Evolutionary conservation across 331 rosid species (phyloP), one percentile per base, ranked within the genome.

Genomic region (Acacia pycnantha): DNA sequence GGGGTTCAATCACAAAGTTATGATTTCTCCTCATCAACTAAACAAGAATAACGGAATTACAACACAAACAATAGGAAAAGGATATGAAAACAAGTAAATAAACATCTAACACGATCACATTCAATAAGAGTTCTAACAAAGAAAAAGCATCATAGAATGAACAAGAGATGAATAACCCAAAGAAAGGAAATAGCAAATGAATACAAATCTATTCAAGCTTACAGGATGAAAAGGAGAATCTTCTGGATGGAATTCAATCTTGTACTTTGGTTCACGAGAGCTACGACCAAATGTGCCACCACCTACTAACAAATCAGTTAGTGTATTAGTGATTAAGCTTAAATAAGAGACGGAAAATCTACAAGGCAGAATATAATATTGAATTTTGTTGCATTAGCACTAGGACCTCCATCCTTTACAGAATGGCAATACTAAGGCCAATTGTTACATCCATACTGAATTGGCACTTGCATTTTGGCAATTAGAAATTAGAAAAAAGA

Each of bases 261-360:
- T 93, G 92, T 88, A 93, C 80, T 95, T 95, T 8, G 97, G 96
- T 76, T 92, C 98, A 7, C 94, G 98, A 79, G 93, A 91, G 85
- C 92, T 84, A n/a, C 84, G 90, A 77, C 88, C 86, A 82, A 91
- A 89, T 78, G 97, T 62, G 47, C 94, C 91, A 82, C 96, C 99
- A 83, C 96, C 99, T 92, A 87, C 71, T 77, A 43, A 81, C 67
- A 70, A 31, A n/a, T 21, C 24, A 10, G 40, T 6, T 19, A 77
- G n/a, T 44, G 19, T 3, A 15, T 2, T 14, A 77, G 16, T 44
- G 22, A 81, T 26, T 9, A 85, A 70, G 76, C 61, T 77, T 24
- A 35, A 31, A 79, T 70, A 68, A 40, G 27, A 50, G 5, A 41
- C 1, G 44, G 61, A 41, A 37, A 77, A 70, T 29, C 35, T 13